These are phyloP conservation scores for Brettanomyces bruxellensis DNA, from an alignment of 805 yeast genomes.

Conservation along the genomic window DNA sequence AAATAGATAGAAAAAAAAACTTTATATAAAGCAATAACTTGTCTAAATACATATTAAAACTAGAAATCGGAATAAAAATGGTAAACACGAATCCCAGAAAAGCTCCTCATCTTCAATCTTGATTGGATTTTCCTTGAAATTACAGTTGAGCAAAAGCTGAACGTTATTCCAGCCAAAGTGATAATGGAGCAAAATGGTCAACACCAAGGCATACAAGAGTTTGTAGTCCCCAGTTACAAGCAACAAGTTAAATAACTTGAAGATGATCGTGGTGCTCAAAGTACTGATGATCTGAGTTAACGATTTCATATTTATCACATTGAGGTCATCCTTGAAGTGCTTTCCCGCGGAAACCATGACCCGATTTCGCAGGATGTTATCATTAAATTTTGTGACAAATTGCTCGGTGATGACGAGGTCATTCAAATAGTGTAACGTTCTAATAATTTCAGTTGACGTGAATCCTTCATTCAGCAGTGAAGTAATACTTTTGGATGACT, in stretches of 20 bases:
- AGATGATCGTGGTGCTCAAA: slow-evolving; percentile 10
- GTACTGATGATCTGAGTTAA: slow-evolving; percentile 12
- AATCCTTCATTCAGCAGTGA: slow-evolving; percentile 10
- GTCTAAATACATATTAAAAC: background rate
- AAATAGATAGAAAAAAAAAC: background rate
- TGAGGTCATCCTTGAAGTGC: slow-evolving; percentile 21
- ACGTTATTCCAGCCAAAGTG: slow-evolving; percentile 40
- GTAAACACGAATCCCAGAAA: slow-evolving; percentile 22
- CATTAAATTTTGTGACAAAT: slow-evolving; percentile 17
- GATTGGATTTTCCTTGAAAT: slow-evolving; percentile 8
- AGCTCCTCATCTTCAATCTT: slow-evolving; percentile 17
- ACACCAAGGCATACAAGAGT: slow-evolving; percentile 28
- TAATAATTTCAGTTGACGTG: slow-evolving; percentile 7
- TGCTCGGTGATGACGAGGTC: slow-evolving; percentile 11
- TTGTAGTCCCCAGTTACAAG: slow-evolving; percentile 27
- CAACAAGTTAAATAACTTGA: slow-evolving; percentile 17
- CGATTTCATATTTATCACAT: slow-evolving; percentile 10
- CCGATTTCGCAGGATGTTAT: slow-evolving; percentile 9
- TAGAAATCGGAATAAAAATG: slow-evolving; percentile 19
- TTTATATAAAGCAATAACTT: background rate
- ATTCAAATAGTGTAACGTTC: slow-evolving; percentile 17
- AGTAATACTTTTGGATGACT: slow-evolving; percentile 7
- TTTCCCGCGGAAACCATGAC: slow-evolving; percentile 13
- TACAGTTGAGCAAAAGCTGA: slow-evolving; percentile 16
- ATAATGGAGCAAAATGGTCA: slow-evolving; percentile 36